Conservation (phyloP, 2,329 filamentous ascomycete genomes). For the Sporothrix protearum region DNA sequence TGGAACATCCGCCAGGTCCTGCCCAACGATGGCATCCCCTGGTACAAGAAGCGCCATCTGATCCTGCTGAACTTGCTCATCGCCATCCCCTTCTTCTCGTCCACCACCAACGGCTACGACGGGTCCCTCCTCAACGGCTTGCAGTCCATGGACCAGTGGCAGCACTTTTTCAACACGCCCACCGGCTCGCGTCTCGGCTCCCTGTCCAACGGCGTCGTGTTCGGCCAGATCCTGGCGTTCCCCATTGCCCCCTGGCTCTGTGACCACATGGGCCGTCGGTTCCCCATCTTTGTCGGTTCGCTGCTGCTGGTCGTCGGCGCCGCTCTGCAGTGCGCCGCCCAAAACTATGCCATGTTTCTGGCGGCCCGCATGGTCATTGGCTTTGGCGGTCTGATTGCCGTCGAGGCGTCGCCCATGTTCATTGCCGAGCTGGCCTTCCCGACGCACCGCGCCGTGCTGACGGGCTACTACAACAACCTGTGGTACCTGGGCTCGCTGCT, state of each 20-base stretch:
- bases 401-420: constrained; percentile 20
- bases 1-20: constrained; percentile 20
- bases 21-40: constrained; percentile 15
- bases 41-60: constrained; percentile 22
- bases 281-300: constrained; percentile 37
- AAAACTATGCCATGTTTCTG: constrained; percentile 14
- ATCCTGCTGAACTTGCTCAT: constrained; percentile 20
- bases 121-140: constrained; percentile 41
- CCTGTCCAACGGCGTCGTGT: constrained; percentile 35
- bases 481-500: constrained; percentile 34
- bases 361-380: constrained; percentile 7
- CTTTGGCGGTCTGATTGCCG: constrained; percentile 13
- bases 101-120: constrained; percentile 25
- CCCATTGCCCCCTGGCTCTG: constrained; percentile 26
- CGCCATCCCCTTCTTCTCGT: constrained; percentile 14
- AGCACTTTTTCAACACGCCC: constrained; percentile 37
- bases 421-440: constrained; percentile 27
- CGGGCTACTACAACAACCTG: constrained; percentile 24
- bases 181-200: constrained; percentile 38
- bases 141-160: constrained; percentile 39
- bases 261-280: constrained; percentile 41
- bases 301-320: constrained; percentile 34
- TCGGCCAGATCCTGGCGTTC: constrained; percentile 33
- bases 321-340: constrained; percentile 35
- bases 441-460: constrained; percentile 23